Conservation (phyloP, 805 yeast species). For the Zygotorulaspora florentina region DNA sequence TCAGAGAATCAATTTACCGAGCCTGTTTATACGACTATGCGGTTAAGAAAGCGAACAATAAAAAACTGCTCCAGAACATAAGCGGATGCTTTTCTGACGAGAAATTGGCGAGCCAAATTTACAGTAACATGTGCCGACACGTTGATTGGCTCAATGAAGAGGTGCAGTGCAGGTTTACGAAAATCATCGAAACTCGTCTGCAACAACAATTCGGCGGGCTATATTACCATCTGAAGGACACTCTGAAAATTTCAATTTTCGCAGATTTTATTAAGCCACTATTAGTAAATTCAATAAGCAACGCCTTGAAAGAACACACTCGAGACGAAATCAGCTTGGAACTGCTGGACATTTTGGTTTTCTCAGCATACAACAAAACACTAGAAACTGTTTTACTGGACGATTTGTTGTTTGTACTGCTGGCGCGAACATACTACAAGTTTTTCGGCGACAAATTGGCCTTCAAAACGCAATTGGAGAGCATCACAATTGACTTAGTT, state of each 20-base stretch:
- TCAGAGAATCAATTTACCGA: slow-evolving; percentile 12
- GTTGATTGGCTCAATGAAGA: slow-evolving; percentile 2
- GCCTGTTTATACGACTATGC: slow-evolving; percentile 10
- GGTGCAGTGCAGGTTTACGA: background rate
- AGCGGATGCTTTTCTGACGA: slow-evolving; percentile 6
- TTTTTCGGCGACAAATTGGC: slow-evolving; percentile 11
- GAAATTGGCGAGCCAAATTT: slow-evolving; percentile 7
- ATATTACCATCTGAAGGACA: slow-evolving; percentile 14
- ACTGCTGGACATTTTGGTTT: slow-evolving; percentile 16
- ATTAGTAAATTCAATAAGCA: slow-evolving; percentile 7
- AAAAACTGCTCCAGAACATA: slow-evolving; percentile 1
- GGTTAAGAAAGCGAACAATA: background rate
- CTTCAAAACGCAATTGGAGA: slow-evolving; percentile 5
- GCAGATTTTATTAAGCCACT: slow-evolving; percentile 16
- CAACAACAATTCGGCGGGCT: slow-evolving; percentile 12
- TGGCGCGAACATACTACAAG: slow-evolving; percentile 14
- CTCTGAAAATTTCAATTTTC: slow-evolving; percentile 11
- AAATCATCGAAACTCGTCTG: slow-evolving; percentile 7
- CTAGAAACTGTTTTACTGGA: slow-evolving; percentile 10
- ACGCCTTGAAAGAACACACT: slow-evolving; percentile 9
- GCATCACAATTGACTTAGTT: slow-evolving; percentile 5
- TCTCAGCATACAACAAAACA: slow-evolving; percentile 13
- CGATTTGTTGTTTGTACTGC: slow-evolving; percentile 9
- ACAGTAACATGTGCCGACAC: slow-evolving; percentile 7
- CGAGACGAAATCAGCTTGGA: slow-evolving; percentile 14